Conservation (phyloP, 2,329 filamentous ascomycete species). For the Neofusicoccum sp. region DNA sequence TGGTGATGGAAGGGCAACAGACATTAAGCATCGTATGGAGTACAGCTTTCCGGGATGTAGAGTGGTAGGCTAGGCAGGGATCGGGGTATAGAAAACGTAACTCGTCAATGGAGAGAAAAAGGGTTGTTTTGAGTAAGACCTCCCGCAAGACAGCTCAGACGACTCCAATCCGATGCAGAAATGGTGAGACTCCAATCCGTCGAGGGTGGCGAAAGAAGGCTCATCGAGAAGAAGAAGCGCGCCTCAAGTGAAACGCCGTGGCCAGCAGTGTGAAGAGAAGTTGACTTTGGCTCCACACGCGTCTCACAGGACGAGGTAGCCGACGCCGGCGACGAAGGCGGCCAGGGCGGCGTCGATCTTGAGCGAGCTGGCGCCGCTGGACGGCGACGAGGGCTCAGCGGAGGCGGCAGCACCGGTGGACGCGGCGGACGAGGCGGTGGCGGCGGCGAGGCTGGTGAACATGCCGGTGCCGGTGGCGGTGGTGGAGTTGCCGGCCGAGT, state of each 20-base stretch:
- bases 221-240: not conserved
- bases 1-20: constrained; percentile 17
- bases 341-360: constrained; percentile 36
- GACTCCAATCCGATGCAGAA: constrained; percentile 20
- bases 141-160: constrained; percentile 17
- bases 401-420: not conserved
- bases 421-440: not conserved
- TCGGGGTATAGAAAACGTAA: constrained; percentile 21
- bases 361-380: constrained; percentile 37
- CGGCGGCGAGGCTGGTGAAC: constrained; percentile 15
- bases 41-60: constrained; percentile 16
- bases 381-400: constrained; percentile 22
- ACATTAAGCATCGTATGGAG: constrained; percentile 21
- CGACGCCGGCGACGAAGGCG: constrained; percentile 35
- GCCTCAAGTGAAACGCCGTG: constrained; percentile 1
- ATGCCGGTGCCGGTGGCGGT: constrained; percentile 23
- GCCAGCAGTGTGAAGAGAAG: not conserved
- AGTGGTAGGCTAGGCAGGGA: constrained; percentile 8
- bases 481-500: constrained; percentile 14
- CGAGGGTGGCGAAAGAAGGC: constrained; percentile 4
- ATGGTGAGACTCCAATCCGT: constrained; percentile 18
- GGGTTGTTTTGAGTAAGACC: constrained; percentile 5
- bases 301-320: constrained; percentile 39
- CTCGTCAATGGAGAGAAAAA: constrained; percentile 19
- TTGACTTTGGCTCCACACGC: not conserved